Conservation (phyloP, 108 stramenopile species). For the Parmales sp. region DNA sequence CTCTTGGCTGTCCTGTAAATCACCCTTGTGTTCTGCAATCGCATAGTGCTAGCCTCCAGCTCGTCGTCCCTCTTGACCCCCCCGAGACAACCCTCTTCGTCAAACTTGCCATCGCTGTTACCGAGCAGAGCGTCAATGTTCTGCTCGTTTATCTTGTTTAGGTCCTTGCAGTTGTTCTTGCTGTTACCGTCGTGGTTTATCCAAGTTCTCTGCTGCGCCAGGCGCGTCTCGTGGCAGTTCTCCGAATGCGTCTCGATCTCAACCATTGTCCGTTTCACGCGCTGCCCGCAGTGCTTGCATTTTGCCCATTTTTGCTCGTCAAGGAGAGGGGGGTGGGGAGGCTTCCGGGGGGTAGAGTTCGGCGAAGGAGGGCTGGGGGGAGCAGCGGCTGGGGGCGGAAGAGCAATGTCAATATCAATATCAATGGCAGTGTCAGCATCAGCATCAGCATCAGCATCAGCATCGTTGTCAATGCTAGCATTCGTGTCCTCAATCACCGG, state of each 20-base stretch:
- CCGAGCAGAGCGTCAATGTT: neutral
- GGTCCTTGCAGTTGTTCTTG: no score
- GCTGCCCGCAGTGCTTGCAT: constrained; percentile 20
- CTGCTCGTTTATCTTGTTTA: neutral
- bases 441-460: no score
- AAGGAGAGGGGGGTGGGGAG: no score
- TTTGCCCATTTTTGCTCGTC: constrained; percentile 16
- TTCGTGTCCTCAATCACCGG: no score
- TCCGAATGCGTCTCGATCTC: constrained; percentile 23
- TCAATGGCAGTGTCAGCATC: no score
- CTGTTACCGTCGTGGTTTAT: neutral
- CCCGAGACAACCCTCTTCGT: neutral
- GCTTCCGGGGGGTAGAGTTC: no score
- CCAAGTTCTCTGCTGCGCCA: neutral
- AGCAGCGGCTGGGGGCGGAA: neutral
- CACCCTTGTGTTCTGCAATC: neutral
- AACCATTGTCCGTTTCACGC: constrained; percentile 13
- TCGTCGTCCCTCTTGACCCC: neutral
- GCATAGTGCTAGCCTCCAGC: neutral
- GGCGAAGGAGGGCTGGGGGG: neutral
- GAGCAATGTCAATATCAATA: no score
- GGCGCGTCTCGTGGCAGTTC: constrained; percentile 6
- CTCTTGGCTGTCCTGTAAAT: neutral
- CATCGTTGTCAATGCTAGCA: no score
- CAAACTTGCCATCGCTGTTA: neutral